Percentiles rank a stretch among this genome's conserved stretches.
These are phyloP conservation scores for Boletales sp. DNA, from an alignment of 768 basidiomycete species.

Conservation along the genomic window DNA sequence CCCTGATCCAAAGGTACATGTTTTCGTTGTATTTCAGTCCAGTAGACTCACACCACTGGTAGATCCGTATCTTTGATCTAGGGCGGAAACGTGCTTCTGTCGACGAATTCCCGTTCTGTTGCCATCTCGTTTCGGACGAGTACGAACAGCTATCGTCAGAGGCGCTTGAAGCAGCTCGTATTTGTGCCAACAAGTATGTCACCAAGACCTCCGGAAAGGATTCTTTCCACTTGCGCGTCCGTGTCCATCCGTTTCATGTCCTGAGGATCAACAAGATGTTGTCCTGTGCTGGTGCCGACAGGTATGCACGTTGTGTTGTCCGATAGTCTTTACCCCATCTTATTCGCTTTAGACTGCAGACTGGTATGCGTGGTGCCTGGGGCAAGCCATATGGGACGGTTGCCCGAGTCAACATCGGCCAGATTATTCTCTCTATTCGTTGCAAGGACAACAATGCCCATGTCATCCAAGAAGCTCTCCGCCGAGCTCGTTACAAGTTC, in stretches of 20 bases:
- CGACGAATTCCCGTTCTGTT: slow-evolving; percentile 98
- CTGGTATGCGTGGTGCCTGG: slow-evolving; percentile 99
- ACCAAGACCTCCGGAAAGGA: slow-evolving; percentile 98
- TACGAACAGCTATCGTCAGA: slow-evolving; percentile 96
- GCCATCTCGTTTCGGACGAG: slow-evolving; percentile 95
- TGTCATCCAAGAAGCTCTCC: slow-evolving; percentile 94
- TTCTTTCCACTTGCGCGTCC: slow-evolving; percentile 96
- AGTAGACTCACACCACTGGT: background rate
- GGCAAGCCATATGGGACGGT: slow-evolving; percentile 97
- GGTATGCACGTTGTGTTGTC: slow-evolving; percentile 38
- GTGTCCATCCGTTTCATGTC: slow-evolving; percentile 98
- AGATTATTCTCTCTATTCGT: slow-evolving; percentile 89
- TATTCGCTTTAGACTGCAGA: slow-evolving; percentile 61
- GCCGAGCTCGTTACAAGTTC: slow-evolving; percentile 99
- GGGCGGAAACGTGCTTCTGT: slow-evolving; percentile 95
- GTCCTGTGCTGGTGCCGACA: slow-evolving; percentile 98
- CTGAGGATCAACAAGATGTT: slow-evolving; percentile 99
- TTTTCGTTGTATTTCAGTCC: background rate
- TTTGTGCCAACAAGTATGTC: slow-evolving; percentile 99
- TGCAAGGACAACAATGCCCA: slow-evolving; percentile 84
- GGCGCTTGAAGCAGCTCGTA: slow-evolving; percentile 96
- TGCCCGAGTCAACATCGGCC: slow-evolving; percentile 95
- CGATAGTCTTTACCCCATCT: too few species aligned
- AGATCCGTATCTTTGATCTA: slow-evolving; percentile 97
- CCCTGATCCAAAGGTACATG: slow-evolving; percentile 82